Conservation (phyloP, 495 filamentous ascomycete species). For the Penicillium simplicissimum region DNA sequence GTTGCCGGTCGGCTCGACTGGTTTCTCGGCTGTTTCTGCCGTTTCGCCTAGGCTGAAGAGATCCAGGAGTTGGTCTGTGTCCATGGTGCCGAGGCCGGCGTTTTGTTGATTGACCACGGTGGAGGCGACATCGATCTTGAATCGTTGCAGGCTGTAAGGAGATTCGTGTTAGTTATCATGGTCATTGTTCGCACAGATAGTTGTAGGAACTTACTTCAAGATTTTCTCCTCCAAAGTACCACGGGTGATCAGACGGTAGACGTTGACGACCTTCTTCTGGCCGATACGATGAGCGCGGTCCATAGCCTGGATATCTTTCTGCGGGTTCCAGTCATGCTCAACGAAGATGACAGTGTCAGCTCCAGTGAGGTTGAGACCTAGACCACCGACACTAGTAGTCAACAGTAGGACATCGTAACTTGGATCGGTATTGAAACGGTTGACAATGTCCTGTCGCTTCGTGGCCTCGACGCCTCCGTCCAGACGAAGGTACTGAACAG, state of each 20-base stretch:
- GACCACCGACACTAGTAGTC: constrained; percentile 91
- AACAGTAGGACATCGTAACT: constrained; percentile 90
- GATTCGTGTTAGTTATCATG: constrained; percentile 20
- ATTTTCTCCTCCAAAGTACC: constrained; percentile 99
- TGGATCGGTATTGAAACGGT: constrained; percentile 96
- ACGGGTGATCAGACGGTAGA: constrained; percentile 94
- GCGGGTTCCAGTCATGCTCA: constrained; percentile 99
- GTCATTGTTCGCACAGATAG: background rate
- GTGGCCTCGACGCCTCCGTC: constrained; percentile 90
- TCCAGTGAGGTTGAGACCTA: constrained; percentile 93
- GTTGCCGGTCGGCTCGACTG: constrained; percentile 52
- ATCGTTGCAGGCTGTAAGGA: constrained; percentile 78
- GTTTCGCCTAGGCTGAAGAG: constrained; percentile 90
- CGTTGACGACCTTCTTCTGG: constrained; percentile 99
- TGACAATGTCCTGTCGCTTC: constrained; percentile 92
- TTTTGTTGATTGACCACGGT: constrained; percentile 99
- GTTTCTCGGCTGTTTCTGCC: constrained; percentile 66
- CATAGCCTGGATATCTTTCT: constrained; percentile 98
- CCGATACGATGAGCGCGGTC: constrained; percentile 97
- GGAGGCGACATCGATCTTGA: constrained; percentile 98
- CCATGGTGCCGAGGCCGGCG: constrained; percentile 91
- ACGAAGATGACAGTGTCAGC: constrained; percentile 99
- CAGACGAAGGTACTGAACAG: constrained; percentile 83
- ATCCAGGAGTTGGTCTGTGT: constrained; percentile 96
- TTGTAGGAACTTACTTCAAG: constrained; percentile 61